These are phyloP conservation scores for Russula brevipes DNA, from an alignment of 768 basidiomycete species.

Conservation along the genomic window DNA sequence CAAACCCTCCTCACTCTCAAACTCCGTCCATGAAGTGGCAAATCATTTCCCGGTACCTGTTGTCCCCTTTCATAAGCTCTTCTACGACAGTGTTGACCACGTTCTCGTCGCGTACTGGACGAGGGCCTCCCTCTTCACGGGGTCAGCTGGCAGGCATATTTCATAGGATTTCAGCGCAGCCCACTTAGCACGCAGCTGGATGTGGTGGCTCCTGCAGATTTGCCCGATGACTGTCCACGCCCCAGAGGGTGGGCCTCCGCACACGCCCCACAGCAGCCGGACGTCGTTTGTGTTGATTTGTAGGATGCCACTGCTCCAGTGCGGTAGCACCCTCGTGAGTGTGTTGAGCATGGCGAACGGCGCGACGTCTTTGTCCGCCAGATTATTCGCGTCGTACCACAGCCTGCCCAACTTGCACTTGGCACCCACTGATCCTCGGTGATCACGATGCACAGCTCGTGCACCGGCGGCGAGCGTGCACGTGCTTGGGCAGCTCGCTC, in stretches of 20 bases:
- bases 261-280: constrained; percentile 4
- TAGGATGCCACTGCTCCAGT: neutral
- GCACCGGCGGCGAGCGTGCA: neutral
- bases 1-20: too few species aligned
- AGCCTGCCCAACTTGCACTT: neutral
- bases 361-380: neutral
- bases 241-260: neutral
- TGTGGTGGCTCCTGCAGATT: neutral
- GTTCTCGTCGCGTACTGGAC: neutral
- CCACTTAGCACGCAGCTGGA: neutral
- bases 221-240: neutral
- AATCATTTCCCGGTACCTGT: neutral
- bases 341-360: constrained; percentile 3
- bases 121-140: neutral
- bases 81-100: neutral
- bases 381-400: too few species aligned
- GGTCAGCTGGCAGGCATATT: too few species aligned
- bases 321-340: constrained; percentile 6
- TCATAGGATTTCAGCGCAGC: too few species aligned
- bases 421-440: neutral
- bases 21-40: neutral
- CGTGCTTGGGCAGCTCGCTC: too few species aligned
- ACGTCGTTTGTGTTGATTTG: neutral
- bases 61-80: neutral
- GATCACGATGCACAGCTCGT: neutral